Percentiles rank a stretch among this genome's conserved stretches.
Evolutionary conservation across 2,329 filamentous ascomycete species (phyloP).

Genomic region (Xylariaceae sp.): DNA sequence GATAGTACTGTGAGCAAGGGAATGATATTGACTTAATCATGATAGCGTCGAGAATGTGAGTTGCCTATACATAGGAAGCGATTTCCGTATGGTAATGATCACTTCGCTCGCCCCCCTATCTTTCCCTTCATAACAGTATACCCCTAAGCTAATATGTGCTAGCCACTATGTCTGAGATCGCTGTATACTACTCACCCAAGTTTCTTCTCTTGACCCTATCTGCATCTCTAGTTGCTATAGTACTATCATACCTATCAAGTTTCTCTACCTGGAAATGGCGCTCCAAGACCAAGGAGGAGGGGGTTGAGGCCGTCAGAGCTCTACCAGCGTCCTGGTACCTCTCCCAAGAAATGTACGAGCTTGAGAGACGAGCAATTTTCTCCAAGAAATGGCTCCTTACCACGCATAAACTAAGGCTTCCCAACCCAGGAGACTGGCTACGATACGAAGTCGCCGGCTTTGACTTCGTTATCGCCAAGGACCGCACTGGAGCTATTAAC

Average conservation of each 20-base stretch:
- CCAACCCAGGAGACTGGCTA: conserved; percentile 28
- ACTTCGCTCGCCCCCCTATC: neutral
- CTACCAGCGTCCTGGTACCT: conserved; percentile 61
- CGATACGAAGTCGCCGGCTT: conserved; percentile 30
- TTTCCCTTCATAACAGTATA: neutral
- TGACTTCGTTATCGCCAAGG: conserved; percentile 29
- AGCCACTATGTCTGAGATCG: conserved; percentile 23
- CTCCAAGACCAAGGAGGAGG: conserved; percentile 14
- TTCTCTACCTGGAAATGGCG: conserved; percentile 11
- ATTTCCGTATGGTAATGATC: neutral
- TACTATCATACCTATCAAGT: conserved; percentile 18
- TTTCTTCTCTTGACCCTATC: conserved; percentile 24
- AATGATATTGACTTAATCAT: conserved; percentile 4
- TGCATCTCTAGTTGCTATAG: conserved; percentile 25
- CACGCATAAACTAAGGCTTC: conserved; percentile 48
- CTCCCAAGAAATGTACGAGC: conserved; percentile 60
- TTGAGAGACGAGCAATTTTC: conserved; percentile 64
- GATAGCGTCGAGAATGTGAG: neutral
- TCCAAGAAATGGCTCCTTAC: conserved; percentile 63
- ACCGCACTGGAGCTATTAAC: conserved; percentile 25
- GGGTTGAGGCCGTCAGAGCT: conserved; percentile 20
- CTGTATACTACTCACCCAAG: conserved; percentile 27
- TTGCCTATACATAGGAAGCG: conserved; percentile 17
- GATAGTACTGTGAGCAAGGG: conserved; percentile 6
- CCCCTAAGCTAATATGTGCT: neutral